Conservation (phyloP, 2,329 filamentous ascomycete genomes). For the Paraphoma chrysanthemicola region DNA sequence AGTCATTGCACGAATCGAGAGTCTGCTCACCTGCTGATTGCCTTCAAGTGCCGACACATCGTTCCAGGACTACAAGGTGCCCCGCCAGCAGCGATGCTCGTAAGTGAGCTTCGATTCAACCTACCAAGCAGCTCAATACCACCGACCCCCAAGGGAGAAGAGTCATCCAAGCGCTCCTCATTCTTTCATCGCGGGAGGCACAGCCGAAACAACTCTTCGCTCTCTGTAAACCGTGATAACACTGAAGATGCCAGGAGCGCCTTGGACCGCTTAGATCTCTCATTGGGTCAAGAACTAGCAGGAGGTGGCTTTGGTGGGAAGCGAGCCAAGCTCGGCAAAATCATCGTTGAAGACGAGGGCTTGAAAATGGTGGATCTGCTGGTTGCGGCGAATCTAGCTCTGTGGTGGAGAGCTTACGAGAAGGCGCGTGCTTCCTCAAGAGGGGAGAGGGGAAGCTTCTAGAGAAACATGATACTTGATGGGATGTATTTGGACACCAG, state of each 20-base stretch:
- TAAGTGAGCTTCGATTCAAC: constrained; percentile 92
- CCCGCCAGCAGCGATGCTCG: constrained; percentile 52
- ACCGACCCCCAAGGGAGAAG: constrained; percentile 39
- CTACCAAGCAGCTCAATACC: constrained; percentile 65
- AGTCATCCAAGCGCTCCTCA: constrained; percentile 42
- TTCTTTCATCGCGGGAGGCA: constrained; percentile 42
- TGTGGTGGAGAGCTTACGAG: constrained; percentile 94
- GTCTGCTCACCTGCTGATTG: constrained; percentile 11
- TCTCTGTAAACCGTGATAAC: constrained; percentile 27
- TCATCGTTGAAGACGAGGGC: constrained; percentile 88
- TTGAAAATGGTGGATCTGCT: constrained; percentile 94
- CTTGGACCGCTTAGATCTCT: constrained; percentile 69
- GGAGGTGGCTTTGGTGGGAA: constrained; percentile 87
- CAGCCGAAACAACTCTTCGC: constrained; percentile 36
- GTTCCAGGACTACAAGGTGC: constrained; percentile 57
- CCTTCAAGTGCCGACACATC: constrained; percentile 69
- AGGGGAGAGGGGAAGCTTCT: constrained; percentile 10
- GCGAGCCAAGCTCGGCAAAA: constrained; percentile 89
- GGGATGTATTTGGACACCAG: neutral
- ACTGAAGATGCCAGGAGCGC: constrained; percentile 35
- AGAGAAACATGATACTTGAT: neutral
- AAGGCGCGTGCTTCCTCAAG: constrained; percentile 34
- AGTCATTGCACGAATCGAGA: neutral
- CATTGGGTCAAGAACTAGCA: constrained; percentile 80
- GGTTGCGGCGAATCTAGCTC: constrained; percentile 86